Base-by-base conservation (phyloP, 345 rosid species). In the Linum trigynum region DNA sequence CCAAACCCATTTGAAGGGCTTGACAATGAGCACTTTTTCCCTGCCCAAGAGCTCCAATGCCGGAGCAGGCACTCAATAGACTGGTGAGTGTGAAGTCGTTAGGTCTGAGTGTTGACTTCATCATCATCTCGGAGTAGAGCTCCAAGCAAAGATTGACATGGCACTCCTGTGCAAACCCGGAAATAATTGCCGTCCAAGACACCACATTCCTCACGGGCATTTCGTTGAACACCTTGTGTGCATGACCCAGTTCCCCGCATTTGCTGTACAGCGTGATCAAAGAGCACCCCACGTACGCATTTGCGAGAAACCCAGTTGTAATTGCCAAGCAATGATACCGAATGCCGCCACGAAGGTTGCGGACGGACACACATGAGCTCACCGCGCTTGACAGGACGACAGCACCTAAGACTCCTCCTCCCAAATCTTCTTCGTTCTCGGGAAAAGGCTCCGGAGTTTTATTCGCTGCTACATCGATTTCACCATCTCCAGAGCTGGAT, bases 1-100 rank as follows among this genome's bases (percentile, higher is more conserved):
- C 61, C 48, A 90, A 85, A 43, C 97, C 97, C 82, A 83, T 72
- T 59, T 57, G 84, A 56, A 86, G 72, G 2, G 77, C 72, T 50
- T 88, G 99, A 62, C 89, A 84, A 72, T 90, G 97, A 70, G 79
- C 79, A 68, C 89, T 83, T 75, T 79, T 83, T 66, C 99, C 99
- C 61, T 86, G 85, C 66, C 86, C 86, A 38, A 92, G 71, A 8
- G 95, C 95, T 63, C 97, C 98, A 16, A 79, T 81, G 12, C 91
- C 89, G 0, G 87, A 82, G 74, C 94, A 92, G 39, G 96, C 97
- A 60, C 83, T 86, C 82, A 92, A 66, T 50, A 92, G 82, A 67
- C 91, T 84, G 0, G 84, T 82, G 58, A 90, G 80, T 0, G 98
- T 92, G 67, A 83, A 81, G 77, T 90, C 88, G 69, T 92, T 92